Evolutionary conservation across 2,329 filamentous ascomycete genomes (phyloP).

Genomic region (Colletotrichum phormii): DNA sequence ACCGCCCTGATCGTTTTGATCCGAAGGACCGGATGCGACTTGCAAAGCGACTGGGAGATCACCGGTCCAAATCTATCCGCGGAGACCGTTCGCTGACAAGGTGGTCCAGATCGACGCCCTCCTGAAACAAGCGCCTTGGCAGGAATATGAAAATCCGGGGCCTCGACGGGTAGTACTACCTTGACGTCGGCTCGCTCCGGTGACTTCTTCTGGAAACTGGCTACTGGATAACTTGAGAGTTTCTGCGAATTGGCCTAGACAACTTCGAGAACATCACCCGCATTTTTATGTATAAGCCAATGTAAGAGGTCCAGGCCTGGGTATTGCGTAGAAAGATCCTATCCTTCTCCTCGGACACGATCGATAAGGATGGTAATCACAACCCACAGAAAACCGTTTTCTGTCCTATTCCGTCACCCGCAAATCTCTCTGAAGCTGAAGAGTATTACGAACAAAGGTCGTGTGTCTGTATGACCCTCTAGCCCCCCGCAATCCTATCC

Average conservation of each 20-base stretch:
- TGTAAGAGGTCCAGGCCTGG: too few species aligned
- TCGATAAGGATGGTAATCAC: background rate
- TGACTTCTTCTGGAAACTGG: background rate
- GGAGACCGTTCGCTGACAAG: constrained; percentile 3
- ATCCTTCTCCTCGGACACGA: background rate
- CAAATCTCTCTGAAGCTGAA: background rate
- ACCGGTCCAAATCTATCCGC: background rate
- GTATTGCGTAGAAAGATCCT: background rate
- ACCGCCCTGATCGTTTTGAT: background rate
- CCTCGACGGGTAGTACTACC: background rate
- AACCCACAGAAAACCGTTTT: constrained; percentile 3
- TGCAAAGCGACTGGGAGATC: background rate
- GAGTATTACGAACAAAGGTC: constrained; percentile 18
- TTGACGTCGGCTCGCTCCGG: background rate
- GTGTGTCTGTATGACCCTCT: constrained; percentile 14
- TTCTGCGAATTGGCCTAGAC: background rate
- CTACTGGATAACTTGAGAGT: background rate
- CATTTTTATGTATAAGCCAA: background rate
- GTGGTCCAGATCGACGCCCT: constrained; percentile 20
- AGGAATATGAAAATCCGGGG: background rate
- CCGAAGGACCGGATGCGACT: constrained; percentile 6
- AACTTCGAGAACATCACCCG: background rate
- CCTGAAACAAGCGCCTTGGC: constrained; percentile 23
- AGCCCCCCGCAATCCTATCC: background rate
- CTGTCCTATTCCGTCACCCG: background rate